Base-by-base conservation (phyloP, 192 early-diverging fungal genomes). In the Geranomyces variabilis region DNA sequence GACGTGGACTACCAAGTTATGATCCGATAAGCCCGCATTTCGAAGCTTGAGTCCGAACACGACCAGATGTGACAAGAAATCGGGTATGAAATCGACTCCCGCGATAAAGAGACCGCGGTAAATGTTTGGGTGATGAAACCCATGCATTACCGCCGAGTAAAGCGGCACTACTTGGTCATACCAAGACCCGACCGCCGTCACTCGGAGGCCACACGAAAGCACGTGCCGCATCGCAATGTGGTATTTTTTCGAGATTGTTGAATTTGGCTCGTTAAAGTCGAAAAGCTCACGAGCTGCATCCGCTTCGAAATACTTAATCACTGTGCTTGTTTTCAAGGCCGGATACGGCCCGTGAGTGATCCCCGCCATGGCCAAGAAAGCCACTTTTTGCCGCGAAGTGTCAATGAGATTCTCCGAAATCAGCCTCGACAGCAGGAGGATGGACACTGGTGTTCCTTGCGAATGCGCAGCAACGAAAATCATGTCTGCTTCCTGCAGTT, bases 111-210 rank as follows among this genome's bases (percentile, higher is more conserved):
- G 84, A 15, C 93, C 93, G 22, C 97, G 92, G 60, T 93, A 90
- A 8, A 99, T 90, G 43, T 92, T 90, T 0, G 80, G 80, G 53
- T 81, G 81, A 45, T 79, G 56, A 72, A 79, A 80, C 12, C 78
- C 83, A 55, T 84, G 83, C 62, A 84, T 69, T 7, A 79, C 78
- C 1, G 80, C 80, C n/a, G 83, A 84, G 66, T 84, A 84, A 6
- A 78, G 47, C 6, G 96, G 96, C 0, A 99, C 96, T 0, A 96
- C 96, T 76, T 99, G 95, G 72, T 99, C 96, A 67, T 95, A 92
- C 93, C 95, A 91, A 7, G 89, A 90, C 1, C 91, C 95, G 10
- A 96, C 83, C 22, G 90, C 85, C 3, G 91, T 86, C 24, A 92
- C 75, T n/a, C 92, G 83, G 15, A 92, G 84, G 7, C 93, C 94